Evolutionary conservation across 2,329 filamentous ascomycete genomes (phyloP).

Genomic region (Xylariaceae sp.): DNA sequence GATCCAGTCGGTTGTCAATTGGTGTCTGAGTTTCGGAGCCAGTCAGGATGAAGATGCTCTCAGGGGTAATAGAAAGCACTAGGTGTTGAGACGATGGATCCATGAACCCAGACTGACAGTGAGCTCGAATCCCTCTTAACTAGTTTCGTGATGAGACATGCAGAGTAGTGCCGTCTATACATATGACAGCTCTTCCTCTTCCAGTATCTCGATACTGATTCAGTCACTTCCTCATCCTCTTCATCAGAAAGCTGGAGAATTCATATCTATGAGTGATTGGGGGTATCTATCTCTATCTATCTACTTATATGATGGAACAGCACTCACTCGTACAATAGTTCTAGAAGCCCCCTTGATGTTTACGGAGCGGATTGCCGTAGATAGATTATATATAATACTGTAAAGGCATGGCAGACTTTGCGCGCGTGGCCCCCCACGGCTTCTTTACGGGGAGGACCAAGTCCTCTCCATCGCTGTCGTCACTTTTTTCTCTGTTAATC

Average conservation of each 20-base stretch:
- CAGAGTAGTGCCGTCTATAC: background rate
- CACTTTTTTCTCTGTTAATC: background rate
- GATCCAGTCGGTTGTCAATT: no score
- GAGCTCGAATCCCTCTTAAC: no score
- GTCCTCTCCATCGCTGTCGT: background rate
- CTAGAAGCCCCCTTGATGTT: background rate
- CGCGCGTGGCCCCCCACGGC: background rate
- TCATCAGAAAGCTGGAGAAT: background rate
- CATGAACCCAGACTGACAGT: background rate
- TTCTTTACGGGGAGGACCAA: background rate
- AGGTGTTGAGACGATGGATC: no score
- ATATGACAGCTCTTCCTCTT: background rate
- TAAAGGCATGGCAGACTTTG: background rate
- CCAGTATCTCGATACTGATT: background rate
- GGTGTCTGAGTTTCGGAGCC: no score
- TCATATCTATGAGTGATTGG: background rate
- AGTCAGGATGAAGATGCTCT: no score
- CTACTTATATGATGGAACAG: background rate
- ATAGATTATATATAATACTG: slow-evolving; percentile 1
- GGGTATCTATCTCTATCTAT: slow-evolving; percentile 4
- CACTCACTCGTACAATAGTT: background rate
- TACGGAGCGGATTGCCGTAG: background rate
- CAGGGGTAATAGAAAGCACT: no score
- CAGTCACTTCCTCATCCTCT: background rate
- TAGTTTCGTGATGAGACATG: background rate